A percentile compares a stretch with the other conserved stretches of the same genome.
phyloP scores from a whole-genome alignment of 2,329 filamentous ascomycete species.

The Ploettnerulaceae sp. region DNA sequence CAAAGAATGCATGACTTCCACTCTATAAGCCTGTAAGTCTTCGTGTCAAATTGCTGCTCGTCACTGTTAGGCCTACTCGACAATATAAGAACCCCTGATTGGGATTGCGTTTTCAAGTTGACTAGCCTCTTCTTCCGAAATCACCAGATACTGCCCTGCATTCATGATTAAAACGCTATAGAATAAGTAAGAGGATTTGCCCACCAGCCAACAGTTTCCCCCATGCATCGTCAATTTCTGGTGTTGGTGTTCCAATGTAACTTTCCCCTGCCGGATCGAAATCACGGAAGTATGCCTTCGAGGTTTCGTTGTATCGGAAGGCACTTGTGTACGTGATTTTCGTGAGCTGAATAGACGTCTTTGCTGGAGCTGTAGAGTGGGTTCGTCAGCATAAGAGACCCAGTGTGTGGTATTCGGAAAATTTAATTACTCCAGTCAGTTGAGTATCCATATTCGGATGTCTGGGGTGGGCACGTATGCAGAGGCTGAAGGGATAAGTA shows the following conservation, averaged over 20 bases:
- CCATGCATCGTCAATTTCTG: constrained; percentile 24
- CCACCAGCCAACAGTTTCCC: constrained; percentile 17
- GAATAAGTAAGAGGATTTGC: not conserved
- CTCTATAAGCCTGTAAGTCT: constrained; percentile 6
- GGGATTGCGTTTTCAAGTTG: constrained; percentile 11
- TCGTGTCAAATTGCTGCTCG: not conserved
- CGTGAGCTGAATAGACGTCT: constrained; percentile 11
- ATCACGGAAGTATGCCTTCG: constrained; percentile 16
- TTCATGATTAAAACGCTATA: not conserved
- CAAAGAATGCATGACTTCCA: constrained; percentile 24
- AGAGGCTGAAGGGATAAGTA: not conserved
- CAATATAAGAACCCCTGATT: constrained; percentile 14
- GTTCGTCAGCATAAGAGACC: not conserved
- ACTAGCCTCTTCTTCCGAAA: constrained; percentile 16
- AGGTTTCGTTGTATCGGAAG: constrained; percentile 21
- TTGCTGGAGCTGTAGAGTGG: constrained; percentile 5
- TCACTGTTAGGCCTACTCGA: constrained; percentile 12
- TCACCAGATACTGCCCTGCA: constrained; percentile 18
- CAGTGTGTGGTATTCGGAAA: not conserved
- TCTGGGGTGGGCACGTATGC: not conserved
- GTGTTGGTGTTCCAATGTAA: constrained; percentile 18
- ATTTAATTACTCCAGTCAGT: constrained; percentile 13
- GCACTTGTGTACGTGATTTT: constrained; percentile 20
- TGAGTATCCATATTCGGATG: constrained; percentile 2
- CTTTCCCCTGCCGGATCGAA: constrained; percentile 12